Evolutionary conservation across 2,329 filamentous ascomycete species (phyloP), one percentile per base, ranked within the genome.

Genomic region (Endoconidiophora laricicola): DNA sequence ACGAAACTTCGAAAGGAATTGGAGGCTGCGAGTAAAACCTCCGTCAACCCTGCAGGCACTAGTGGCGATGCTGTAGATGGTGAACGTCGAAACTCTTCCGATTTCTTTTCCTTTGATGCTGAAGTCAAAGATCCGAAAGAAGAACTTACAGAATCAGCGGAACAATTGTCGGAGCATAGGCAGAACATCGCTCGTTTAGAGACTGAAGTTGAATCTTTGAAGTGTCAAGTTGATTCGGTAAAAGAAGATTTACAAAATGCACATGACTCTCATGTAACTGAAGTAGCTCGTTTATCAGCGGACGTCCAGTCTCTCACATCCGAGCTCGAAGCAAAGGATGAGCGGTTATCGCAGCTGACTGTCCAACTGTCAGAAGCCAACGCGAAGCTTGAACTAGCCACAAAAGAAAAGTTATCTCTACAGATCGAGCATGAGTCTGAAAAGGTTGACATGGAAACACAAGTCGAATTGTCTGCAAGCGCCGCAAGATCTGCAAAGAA

Each of bases 21-120:
- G 59, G 58, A 38, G 57, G 22, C 22, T 36, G 4, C 37, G 23
- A 20, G 46, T 52, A 55, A 46, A 53, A 55, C 22, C 2, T 2
- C 52, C 1, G 55, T 3, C 29, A 33, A 12, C 7, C 29, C 29
- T 12, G 4, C 9, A 12, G 29, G 9, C 29, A 7, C 6, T 33
- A 33, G 29, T 6, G 29, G 54, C 1, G 56, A 56, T 4, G 4
- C 69, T 68, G 53, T 55, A 64, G 4, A 57, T 64, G 44, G 57
- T 59, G 5, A 36, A 29, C 18, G 56, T 60, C 6, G 60, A 63
- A 29, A 60, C 63, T 6, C 50, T 54, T 6, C 56, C 51, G 85
- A 94, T 45, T 83, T 95, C 64, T 95, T 95, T 65, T 94, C 87
- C 0, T 93, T 87, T 58, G 88, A 96, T 52, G 81, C 82, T 46